These are phyloP conservation scores for Claviceps fusiformis DNA, from an alignment of 2,329 filamentous ascomycete genomes.

Conservation along the genomic window DNA sequence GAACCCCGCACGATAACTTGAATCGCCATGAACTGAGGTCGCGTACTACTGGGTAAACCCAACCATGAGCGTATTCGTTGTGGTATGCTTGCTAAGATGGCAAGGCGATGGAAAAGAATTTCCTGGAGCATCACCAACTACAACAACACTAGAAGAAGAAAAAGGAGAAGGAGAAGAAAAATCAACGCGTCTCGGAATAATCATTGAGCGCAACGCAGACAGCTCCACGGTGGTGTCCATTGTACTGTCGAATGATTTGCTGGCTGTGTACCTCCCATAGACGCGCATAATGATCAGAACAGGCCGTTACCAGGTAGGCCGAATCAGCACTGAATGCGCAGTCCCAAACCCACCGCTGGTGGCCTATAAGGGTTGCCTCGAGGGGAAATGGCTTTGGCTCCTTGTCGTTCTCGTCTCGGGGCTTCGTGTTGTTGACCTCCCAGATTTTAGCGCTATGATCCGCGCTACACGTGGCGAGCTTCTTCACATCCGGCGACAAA, in stretches of 20 bases:
- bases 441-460: conserved; percentile 94
- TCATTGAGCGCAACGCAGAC: conserved; percentile 91
- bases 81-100: not conserved
- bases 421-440: conserved; percentile 66
- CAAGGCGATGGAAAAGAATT: not conserved
- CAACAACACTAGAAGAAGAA: not conserved
- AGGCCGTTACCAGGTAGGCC: conserved; percentile 85
- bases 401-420: conserved; percentile 19
- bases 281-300: conserved; percentile 83
- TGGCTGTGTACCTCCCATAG: conserved; percentile 82
- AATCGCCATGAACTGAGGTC: not conserved
- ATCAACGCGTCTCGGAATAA: conserved; percentile 45
- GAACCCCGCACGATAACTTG: not conserved
- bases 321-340: conserved; percentile 90
- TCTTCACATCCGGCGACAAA: conserved; percentile 84
- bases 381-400: conserved; percentile 55
- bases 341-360: conserved; percentile 97
- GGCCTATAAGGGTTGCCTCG: conserved; percentile 75
- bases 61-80: not conserved
- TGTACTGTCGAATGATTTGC: conserved; percentile 87
- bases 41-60: not conserved
- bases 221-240: conserved; percentile 81
- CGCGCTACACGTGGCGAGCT: conserved; percentile 84
- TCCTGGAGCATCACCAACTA: not conserved
- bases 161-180: not conserved